Percentiles rank a stretch among this genome's conserved stretches.
Evolutionary conservation across 352 stramenopile species (phyloP).

Genomic region (Pythium oligandrum): DNA sequence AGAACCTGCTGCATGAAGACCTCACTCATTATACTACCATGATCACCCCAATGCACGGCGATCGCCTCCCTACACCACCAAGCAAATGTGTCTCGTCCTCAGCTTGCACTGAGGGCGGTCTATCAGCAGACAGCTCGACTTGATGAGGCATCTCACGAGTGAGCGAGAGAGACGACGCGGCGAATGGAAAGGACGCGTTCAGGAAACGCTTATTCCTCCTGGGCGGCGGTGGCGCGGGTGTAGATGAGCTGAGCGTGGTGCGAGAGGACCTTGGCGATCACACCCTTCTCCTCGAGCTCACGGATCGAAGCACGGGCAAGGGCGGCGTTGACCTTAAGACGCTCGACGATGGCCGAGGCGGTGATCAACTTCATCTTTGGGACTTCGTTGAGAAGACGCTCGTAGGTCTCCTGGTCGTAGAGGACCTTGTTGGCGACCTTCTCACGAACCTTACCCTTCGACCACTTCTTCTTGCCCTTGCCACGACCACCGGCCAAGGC

Average conservation of each 20-base stretch:
- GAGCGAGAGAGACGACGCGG: too few relatives aligned
- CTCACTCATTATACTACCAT: too few relatives aligned
- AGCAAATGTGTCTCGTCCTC: too few relatives aligned
- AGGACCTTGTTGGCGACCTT: conserved; percentile 99
- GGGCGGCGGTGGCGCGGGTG: conserved; percentile 90
- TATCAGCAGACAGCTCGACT: too few relatives aligned
- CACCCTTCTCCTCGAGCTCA: conserved; percentile 91
- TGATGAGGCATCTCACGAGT: too few relatives aligned
- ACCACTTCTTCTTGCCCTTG: conserved; percentile 99
- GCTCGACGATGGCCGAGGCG: conserved; percentile 97
- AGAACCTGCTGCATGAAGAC: too few relatives aligned
- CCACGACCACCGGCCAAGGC: conserved; percentile 97
- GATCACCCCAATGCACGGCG: too few relatives aligned
- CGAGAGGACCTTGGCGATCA: conserved; percentile 93
- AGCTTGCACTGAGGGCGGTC: too few relatives aligned
- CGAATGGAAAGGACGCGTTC: too few relatives aligned
- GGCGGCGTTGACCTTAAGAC: conserved; percentile 98
- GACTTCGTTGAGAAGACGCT: conserved; percentile 96
- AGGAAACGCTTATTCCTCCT: conserved; percentile 51
- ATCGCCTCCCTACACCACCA: too few relatives aligned
- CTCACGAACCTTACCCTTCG: conserved; percentile 99
- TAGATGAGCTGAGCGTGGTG: conserved; percentile 98
- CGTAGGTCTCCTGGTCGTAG: conserved; percentile 99
- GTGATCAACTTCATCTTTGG: conserved; percentile 99
- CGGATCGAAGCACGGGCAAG: conserved; percentile 95